Evolutionary conservation across 2,329 filamentous ascomycete genomes (phyloP), one percentile per base, ranked within the genome.

Genomic region (Furcasterigmium furcatum): DNA sequence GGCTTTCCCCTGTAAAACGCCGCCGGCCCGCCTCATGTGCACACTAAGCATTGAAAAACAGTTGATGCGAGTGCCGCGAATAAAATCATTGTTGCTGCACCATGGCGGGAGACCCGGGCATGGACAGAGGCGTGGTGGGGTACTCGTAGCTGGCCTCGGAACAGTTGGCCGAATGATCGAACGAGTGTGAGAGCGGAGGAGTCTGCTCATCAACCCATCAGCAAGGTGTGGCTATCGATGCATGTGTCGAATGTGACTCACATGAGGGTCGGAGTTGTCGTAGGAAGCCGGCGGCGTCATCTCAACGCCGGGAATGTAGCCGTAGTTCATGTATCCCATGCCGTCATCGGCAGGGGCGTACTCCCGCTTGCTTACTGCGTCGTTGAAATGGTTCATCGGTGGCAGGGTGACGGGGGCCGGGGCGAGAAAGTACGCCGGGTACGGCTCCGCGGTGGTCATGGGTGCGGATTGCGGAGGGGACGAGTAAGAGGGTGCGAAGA

Each of bases 141-240:
- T 84, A 84, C 53, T 82, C 77, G 59, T 79, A 83, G 24, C 24
- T 76, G 50, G 75, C 70, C 55, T 84, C 80, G 25, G 80, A 84
- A 63, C 79, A 81, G 58, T 72, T 75, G 49, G 78, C 70, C 43
- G 84, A 88, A 62, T 82, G 79, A 58, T 87, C 84, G 64, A 83
- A 87, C 22, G 82, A 85, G 62, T 87, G 84, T 58, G 84, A 87
- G 57, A 90, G 79, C 60, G 87, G 84, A 69, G 87, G 87, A 65
- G 87, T 90, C 87, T 91, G 70, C 57, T 55, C 64, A 58, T 46
- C 47, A 56, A 66, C 63, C 64, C 64, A 70, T 78, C 73, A 77
- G 76, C 72, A 71, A 68, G 63, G 63, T 12, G 12, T 60, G 62
- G 56, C 58, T 66, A 36, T 36, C 34, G n/a, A 16, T 18, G 34